Evolutionary conservation across 768 basidiomycete species (phyloP).

Genomic region (Podaxis carcinomalis): DNA sequence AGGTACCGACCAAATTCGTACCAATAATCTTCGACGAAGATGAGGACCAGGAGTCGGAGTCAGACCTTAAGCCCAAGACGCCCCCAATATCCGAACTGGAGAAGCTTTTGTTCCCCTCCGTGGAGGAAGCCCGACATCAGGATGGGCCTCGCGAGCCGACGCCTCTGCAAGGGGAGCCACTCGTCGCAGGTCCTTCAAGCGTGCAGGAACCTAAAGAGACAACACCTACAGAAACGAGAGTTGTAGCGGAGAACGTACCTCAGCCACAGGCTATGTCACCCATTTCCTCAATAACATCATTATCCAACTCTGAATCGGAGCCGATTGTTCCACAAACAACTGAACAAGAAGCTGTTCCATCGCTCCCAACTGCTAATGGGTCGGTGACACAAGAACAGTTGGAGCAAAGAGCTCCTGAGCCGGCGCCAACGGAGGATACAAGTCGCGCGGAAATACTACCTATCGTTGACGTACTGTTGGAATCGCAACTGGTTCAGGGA

Average conservation of each 20-base stretch:
- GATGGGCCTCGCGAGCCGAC: neutral
- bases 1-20: slow-evolving; percentile 18
- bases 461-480: neutral
- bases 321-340: no score
- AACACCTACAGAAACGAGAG: neutral
- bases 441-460: slow-evolving; percentile 24
- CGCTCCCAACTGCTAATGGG: neutral
- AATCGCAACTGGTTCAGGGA: neutral
- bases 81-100: neutral
- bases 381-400: neutral
- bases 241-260: neutral
- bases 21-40: slow-evolving; percentile 25
- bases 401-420: neutral
- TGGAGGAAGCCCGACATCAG: neutral
- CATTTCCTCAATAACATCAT: neutral
- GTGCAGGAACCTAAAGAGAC: neutral
- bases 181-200: neutral
- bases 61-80: neutral
- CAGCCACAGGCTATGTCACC: neutral
- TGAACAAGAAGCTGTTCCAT: neutral
- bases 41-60: slow-evolving; percentile 18
- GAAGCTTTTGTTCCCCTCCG: neutral
- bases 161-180: neutral
- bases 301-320: neutral
- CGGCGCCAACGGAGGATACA: slow-evolving; percentile 14